Evolutionary conservation across 768 basidiomycete genomes (phyloP).

Genomic region (Macrocybe gigantea): DNA sequence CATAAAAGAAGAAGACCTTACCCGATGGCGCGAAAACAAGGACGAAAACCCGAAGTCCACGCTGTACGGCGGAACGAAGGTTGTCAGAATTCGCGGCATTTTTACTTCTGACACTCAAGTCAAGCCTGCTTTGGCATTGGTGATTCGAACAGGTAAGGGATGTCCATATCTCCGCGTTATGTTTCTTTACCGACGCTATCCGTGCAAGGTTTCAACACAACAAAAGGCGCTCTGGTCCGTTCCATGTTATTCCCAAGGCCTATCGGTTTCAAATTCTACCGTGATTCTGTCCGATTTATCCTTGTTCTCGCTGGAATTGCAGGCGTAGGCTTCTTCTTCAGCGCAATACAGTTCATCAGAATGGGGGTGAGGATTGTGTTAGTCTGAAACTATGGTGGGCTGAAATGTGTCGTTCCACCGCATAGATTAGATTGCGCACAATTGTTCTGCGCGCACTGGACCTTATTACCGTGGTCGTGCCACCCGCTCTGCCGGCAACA

Average conservation of each 20-base stretch:
- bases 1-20: conserved; percentile 72
- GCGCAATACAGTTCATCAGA: conserved; percentile 86
- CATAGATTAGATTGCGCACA: conserved; percentile 80
- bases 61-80: conserved; percentile 84
- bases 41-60: conserved; percentile 79
- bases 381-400: neutral
- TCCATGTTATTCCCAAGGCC: conserved; percentile 99
- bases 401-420: neutral
- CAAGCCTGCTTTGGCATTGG: conserved; percentile 70
- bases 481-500: conserved; percentile 95
- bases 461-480: conserved; percentile 94
- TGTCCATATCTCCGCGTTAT: conserved; percentile 5
- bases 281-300: conserved; percentile 88
- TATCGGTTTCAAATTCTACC: conserved; percentile 98
- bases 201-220: conserved; percentile 81
- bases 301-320: conserved; percentile 89
- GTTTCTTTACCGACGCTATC: conserved; percentile 1
- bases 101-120: conserved; percentile 46
- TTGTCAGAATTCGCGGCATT: conserved; percentile 76
- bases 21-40: conserved; percentile 62
- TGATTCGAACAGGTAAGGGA: conserved; percentile 72
- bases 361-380: conserved; percentile 60
- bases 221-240: conserved; percentile 91
- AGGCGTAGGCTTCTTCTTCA: conserved; percentile 83
- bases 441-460: conserved; percentile 91